phyloP scores from a whole-genome alignment of 768 basidiomycete genomes.

The Tephrocybe sp. region DNA sequence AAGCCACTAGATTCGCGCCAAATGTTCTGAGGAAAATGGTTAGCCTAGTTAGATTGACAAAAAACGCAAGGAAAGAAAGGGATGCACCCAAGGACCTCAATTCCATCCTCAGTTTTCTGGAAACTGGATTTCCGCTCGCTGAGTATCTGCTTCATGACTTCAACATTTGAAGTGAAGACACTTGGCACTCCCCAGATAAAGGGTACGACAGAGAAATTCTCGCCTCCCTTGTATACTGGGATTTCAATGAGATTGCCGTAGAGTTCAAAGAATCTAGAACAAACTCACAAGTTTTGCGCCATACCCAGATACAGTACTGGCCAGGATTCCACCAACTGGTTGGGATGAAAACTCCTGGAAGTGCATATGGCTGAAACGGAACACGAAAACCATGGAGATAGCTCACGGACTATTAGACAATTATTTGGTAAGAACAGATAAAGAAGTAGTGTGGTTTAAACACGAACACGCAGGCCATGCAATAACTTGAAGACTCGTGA shows the following conservation, averaged over 20 bases:
- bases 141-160: slow-evolving; percentile 30
- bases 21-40: neutral
- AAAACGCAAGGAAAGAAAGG: neutral
- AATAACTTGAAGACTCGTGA: neutral
- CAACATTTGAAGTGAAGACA: slow-evolving; percentile 3
- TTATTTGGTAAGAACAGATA: neutral
- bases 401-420: slow-evolving; percentile 24
- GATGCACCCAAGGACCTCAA: neutral
- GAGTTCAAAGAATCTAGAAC: neutral
- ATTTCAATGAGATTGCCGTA: neutral
- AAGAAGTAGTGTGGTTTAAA: neutral
- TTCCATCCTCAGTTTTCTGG: slow-evolving; percentile 28
- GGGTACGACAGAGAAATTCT: neutral
- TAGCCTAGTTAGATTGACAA: neutral
- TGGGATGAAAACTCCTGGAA: slow-evolving; percentile 32
- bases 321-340: slow-evolving; percentile 40
- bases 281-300: neutral
- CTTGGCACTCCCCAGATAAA: neutral
- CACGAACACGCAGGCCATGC: neutral
- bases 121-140: slow-evolving; percentile 35
- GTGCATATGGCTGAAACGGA: slow-evolving; percentile 34
- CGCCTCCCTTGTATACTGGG: neutral
- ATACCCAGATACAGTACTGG: slow-evolving; percentile 15
- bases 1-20: slow-evolving; percentile 2
- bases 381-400: slow-evolving; percentile 32